Base-by-base conservation (phyloP, 257 asterid genomes). In the Solanum virginianum region DNA sequence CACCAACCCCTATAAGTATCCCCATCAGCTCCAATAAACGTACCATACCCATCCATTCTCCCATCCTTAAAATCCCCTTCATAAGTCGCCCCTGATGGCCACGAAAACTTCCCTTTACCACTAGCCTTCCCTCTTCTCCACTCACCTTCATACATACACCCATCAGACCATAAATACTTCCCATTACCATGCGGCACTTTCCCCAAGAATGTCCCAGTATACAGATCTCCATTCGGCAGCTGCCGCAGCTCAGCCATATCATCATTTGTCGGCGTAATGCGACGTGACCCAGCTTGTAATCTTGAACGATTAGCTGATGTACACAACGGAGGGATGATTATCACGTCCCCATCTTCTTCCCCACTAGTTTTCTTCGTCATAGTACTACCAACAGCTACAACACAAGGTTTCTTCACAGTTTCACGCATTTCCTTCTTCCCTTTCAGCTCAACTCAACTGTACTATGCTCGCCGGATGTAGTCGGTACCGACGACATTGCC, bases 61-160 rank as follows among this genome's bases (percentile, higher is more conserved):
- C 86, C 86, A 36, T 84, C 86, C 49, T 74, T 84, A 65, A 84
- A 84, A 41, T 84, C 83, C 18, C 86, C 86, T 47, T 84, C 86
- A 55, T 84, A 84, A 12, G 83, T 84, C 5, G 83, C 86, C 1
- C 86, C 86, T 4, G 86, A 84, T 3, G 86, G 86, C 86, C 86
- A 84, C 3, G 86, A 84, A 84, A 84, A 84, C 54, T 74, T 84
- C 22, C 86, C 86, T 74, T 80, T 84, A 10, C 86, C 86, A 65
- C 32, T 74, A 1, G 86, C 86, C 39, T 74, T 84, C 49, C 86
- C 86, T 56, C 26, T 60, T 43, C 13, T 75, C 86, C 86, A 84
- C 14, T 84, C 86, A 6, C 86, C 86, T 43, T 75, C 83, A 65
- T 84, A 84, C 86, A 84, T 84, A 84, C 86, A 84, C 14, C 86